Percentiles rank a stretch among this genome's conserved stretches.
Conservation (phyloP, 169 alveolate species). For the Toxoplasma gondii region DNA sequence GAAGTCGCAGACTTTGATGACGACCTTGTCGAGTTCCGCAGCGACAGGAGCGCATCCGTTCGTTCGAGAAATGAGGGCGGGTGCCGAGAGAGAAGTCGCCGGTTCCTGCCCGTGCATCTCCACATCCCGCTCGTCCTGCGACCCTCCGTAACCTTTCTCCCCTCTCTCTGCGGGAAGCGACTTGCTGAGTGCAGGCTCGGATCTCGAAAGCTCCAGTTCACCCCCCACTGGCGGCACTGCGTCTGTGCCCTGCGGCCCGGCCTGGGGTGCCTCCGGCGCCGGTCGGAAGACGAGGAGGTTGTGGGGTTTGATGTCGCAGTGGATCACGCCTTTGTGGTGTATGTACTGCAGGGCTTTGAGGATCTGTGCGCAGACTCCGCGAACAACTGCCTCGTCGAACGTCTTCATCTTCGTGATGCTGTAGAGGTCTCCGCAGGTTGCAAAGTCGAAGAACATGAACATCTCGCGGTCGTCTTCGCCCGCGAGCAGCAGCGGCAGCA, state of each 20-base stretch:
- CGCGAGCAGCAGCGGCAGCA: constrained; percentile 16
- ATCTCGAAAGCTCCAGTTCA: no score
- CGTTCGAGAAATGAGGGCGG: neutral
- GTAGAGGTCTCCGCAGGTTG: constrained; percentile 71
- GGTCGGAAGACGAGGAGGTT: constrained; percentile 75
- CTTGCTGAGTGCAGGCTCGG: neutral
- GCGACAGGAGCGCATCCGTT: neutral
- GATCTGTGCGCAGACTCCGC: constrained; percentile 74
- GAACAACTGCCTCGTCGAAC: constrained; percentile 73
- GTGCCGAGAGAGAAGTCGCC: neutral
- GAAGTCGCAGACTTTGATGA: constrained; percentile 39
- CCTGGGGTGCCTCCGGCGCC: neutral
- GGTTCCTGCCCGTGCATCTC: neutral
- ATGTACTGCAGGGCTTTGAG: constrained; percentile 77
- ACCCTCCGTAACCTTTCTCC: neutral
- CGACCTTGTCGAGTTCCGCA: neutral
- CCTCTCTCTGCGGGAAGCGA: neutral
- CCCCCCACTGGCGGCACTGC: neutral
- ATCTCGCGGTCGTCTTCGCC: constrained; percentile 33
- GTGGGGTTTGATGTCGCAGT: constrained; percentile 81
- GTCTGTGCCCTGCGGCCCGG: neutral
- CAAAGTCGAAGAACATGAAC: constrained; percentile 72
- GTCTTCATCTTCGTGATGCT: constrained; percentile 64
- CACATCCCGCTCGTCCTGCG: constrained; percentile 12
- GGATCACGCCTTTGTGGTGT: constrained; percentile 78